Evolutionary conservation across 768 basidiomycete species (phyloP).

Genomic region (Rhizopogon vinicolor): DNA sequence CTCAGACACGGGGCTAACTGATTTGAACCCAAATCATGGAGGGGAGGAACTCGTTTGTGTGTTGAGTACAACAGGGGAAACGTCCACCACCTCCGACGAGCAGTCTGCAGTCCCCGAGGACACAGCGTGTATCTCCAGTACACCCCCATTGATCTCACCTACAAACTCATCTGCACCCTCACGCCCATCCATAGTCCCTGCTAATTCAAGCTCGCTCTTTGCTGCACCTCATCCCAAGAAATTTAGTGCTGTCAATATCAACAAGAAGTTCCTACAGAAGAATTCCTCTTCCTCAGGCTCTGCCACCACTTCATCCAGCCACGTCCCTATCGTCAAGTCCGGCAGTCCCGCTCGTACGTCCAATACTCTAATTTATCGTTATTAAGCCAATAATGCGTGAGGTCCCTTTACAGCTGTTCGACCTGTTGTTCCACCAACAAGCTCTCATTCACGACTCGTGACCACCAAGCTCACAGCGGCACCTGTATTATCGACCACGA

Average conservation of each 20-base stretch:
- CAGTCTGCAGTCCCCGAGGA: conserved; percentile 14
- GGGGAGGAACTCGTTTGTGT: conserved; percentile 4
- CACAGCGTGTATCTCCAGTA: conserved; percentile 4
- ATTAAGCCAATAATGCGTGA: not conserved
- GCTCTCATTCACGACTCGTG: conserved; percentile 75
- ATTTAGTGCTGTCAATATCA: conserved; percentile 88
- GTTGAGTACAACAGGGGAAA: conserved; percentile 2
- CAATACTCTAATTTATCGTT: not conserved
- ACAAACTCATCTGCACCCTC: conserved; percentile 12
- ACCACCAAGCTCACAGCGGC: conserved; percentile 81
- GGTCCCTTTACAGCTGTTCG: conserved; percentile 37
- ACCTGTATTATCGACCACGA: conserved; percentile 49
- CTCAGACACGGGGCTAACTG: conserved; percentile 39
- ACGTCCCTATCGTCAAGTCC: conserved; percentile 39
- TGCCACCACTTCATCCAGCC: conserved; percentile 37
- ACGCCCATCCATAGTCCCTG: conserved; percentile 4
- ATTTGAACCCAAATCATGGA: conserved; percentile 28
- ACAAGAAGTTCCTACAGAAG: conserved; percentile 96
- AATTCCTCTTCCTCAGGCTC: conserved; percentile 57
- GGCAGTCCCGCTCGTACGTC: conserved; percentile 51
- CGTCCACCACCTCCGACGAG: conserved; percentile 9
- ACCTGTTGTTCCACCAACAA: conserved; percentile 47
- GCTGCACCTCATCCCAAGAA: conserved; percentile 65
- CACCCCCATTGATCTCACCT: conserved; percentile 10
- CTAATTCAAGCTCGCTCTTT: conserved; percentile 17